phyloP scores from a whole-genome alignment of 2,329 filamentous ascomycete genomes.

The Fusarium praegraminearum region DNA sequence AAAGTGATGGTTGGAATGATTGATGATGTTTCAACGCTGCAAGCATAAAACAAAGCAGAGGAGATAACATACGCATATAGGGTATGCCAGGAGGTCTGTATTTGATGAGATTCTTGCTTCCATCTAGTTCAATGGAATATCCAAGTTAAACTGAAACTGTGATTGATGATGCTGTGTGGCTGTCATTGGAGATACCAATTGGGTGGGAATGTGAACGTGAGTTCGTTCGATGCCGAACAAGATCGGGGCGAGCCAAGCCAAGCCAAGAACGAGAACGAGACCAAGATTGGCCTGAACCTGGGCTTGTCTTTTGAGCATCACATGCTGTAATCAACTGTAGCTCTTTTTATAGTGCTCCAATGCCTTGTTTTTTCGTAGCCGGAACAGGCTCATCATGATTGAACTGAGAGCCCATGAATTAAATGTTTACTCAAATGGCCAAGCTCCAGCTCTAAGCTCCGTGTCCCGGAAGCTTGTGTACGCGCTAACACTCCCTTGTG shows the following conservation, averaged over 20 bases:
- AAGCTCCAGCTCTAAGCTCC: conserved; percentile 18
- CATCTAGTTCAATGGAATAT: conserved; percentile 12
- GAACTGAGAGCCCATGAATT: not conserved
- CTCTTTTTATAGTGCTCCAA: not conserved
- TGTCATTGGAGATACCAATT: conserved; percentile 23
- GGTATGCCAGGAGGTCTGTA: not conserved
- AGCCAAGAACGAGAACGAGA: not conserved
- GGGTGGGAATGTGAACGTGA: not conserved
- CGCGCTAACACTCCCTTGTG: conserved; percentile 31
- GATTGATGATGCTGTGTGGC: conserved; percentile 33
- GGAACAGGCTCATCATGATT: conserved; percentile 7
- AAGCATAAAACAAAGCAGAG: not conserved
- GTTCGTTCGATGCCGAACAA: not conserved
- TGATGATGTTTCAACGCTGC: not conserved
- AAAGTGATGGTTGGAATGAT: not conserved
- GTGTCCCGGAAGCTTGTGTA: conserved; percentile 40
- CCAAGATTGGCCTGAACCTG: not conserved
- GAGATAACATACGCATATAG: not conserved
- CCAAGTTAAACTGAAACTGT: not conserved
- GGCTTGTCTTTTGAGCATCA: not conserved
- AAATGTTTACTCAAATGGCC: conserved; percentile 22
- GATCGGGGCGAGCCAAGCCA: not conserved
- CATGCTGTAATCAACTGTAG: not conserved
- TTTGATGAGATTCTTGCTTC: conserved; percentile 16
- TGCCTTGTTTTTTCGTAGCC: conserved; percentile 4